Percentiles rank a stretch among this genome's conserved stretches.
These are phyloP conservation scores for Breynia disticha DNA, from an alignment of 441 rosid species.

Conservation along the genomic window DNA sequence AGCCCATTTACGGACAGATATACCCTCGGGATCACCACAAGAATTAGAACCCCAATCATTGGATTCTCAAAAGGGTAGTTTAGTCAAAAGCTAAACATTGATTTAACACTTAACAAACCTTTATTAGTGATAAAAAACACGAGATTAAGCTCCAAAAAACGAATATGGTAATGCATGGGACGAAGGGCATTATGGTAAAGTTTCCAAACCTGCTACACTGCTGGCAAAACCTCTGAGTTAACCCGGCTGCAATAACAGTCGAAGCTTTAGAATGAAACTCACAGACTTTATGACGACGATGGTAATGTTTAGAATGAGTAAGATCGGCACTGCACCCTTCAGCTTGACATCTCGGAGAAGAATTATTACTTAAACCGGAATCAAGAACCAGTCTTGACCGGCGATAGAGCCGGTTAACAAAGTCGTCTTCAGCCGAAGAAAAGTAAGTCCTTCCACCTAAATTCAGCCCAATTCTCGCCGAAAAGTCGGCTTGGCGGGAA, in stretches of 20 bases:
- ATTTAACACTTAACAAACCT: too few species aligned
- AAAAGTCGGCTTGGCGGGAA: conserved; percentile 33
- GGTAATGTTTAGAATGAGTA: conserved; percentile 87
- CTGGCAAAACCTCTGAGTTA: conserved; percentile 97
- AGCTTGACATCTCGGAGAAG: conserved; percentile 77
- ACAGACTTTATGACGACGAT: conserved; percentile 91
- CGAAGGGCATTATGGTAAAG: neutral
- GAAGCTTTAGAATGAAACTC: conserved; percentile 95
- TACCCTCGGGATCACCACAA: conserved; percentile 36
- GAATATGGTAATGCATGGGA: neutral
- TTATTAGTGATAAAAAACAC: too few species aligned
- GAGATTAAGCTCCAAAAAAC: too few species aligned
- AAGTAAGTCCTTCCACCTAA: conserved; percentile 89
- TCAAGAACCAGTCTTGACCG: conserved; percentile 41
- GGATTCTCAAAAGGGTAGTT: conserved; percentile 18
- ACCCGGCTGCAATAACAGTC: conserved; percentile 71
- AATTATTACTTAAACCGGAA: conserved; percentile 20
- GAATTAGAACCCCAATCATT: conserved; percentile 26
- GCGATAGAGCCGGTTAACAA: conserved; percentile 79
- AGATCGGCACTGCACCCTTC: conserved; percentile 96
- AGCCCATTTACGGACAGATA: conserved; percentile 19
- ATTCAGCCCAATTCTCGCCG: conserved; percentile 73
- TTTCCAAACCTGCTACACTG: conserved; percentile 84
- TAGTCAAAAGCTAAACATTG: neutral
- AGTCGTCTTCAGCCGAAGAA: conserved; percentile 82